A percentile compares a stretch with the other conserved stretches of the same genome.
phyloP scores from a whole-genome alignment of 2,329 filamentous ascomycete genomes.

The Alternaria ventricosa region DNA sequence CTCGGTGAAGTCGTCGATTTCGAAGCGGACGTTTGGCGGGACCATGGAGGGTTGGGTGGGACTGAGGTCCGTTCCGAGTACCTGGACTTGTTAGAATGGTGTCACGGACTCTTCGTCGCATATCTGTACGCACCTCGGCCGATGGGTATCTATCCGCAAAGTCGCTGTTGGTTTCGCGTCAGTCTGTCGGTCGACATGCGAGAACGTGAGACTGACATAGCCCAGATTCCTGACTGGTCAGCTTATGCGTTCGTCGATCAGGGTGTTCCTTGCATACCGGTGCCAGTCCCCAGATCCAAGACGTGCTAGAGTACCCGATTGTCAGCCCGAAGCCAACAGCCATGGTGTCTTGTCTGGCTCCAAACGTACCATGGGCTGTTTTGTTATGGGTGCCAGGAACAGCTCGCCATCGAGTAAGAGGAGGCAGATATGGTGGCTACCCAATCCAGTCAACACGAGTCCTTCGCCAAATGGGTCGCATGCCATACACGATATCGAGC shows the following conservation, averaged over 20 bases:
- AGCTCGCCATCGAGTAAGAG: constrained; percentile 34
- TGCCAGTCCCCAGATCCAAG: constrained; percentile 53
- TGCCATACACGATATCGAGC: constrained; percentile 47
- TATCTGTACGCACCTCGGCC: constrained; percentile 27
- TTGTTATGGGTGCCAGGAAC: constrained; percentile 27
- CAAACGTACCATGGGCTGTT: constrained; percentile 27
- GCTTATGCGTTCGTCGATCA: constrained; percentile 1
- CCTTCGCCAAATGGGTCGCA: too few species aligned
- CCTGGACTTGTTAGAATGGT: constrained; percentile 24
- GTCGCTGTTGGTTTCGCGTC: constrained; percentile 28
- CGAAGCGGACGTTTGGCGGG: constrained; percentile 41
- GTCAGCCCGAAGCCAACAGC: background rate
- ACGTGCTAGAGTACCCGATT: constrained; percentile 31
- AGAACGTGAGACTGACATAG: constrained; percentile 34
- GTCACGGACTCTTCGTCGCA: background rate
- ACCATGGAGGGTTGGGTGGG: constrained; percentile 49
- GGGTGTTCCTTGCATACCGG: constrained; percentile 17
- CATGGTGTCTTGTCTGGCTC: background rate
- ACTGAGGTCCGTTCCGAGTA: constrained; percentile 47
- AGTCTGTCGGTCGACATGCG: background rate
- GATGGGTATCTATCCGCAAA: constrained; percentile 50
- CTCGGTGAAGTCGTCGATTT: constrained; percentile 42
- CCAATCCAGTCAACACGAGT: constrained; percentile 2
- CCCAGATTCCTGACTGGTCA: constrained; percentile 48
- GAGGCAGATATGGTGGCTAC: constrained; percentile 35